A percentile compares a stretch with the other conserved stretches of the same genome.
phyloP scores from a whole-genome alignment of 2,329 filamentous ascomycete genomes.

The Alternaria novae-zelandiae region DNA sequence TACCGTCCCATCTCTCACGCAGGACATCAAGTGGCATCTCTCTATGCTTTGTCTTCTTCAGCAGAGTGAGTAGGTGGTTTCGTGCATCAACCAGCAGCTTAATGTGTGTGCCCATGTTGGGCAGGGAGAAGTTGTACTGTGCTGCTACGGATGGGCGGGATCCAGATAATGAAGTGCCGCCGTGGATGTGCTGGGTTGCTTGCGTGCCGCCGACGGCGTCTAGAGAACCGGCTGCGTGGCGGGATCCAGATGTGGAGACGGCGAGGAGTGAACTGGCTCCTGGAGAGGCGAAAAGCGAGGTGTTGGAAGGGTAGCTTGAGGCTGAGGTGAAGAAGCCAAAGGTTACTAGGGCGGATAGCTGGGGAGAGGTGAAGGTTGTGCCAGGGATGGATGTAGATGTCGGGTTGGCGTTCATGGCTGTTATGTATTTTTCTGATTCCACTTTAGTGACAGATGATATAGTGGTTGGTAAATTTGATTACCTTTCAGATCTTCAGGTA shows the following conservation, averaged over 20 bases:
- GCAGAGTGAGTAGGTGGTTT: constrained; percentile 65
- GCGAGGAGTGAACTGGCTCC: constrained; percentile 59
- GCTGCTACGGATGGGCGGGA: constrained; percentile 18
- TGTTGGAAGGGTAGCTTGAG: constrained; percentile 41
- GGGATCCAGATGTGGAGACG: constrained; percentile 66
- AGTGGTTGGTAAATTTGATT: not conserved
- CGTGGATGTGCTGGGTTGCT: constrained; percentile 70
- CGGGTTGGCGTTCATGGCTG: constrained; percentile 60
- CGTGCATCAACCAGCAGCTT: constrained; percentile 69
- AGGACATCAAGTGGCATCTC: constrained; percentile 69
- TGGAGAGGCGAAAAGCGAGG: constrained; percentile 52
- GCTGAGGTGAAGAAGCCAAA: constrained; percentile 69
- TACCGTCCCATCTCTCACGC: constrained; percentile 74
- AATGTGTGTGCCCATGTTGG: constrained; percentile 70
- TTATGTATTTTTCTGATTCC: constrained; percentile 55
- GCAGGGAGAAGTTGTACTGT: constrained; percentile 65
- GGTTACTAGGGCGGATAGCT: constrained; percentile 66
- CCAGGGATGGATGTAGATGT: constrained; percentile 53
- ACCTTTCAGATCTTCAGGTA: constrained; percentile 49
- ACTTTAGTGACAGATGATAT: constrained; percentile 1
- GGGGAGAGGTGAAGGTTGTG: constrained; percentile 51
- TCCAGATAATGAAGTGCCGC: constrained; percentile 57
- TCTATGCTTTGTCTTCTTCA: constrained; percentile 65
- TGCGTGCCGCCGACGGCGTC: constrained; percentile 73
- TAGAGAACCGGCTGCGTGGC: constrained; percentile 70